Percentiles rank a stretch among this genome's conserved stretches.
Conservation (phyloP, 352 stramenopile species). For the Phytophthora citricola region DNA sequence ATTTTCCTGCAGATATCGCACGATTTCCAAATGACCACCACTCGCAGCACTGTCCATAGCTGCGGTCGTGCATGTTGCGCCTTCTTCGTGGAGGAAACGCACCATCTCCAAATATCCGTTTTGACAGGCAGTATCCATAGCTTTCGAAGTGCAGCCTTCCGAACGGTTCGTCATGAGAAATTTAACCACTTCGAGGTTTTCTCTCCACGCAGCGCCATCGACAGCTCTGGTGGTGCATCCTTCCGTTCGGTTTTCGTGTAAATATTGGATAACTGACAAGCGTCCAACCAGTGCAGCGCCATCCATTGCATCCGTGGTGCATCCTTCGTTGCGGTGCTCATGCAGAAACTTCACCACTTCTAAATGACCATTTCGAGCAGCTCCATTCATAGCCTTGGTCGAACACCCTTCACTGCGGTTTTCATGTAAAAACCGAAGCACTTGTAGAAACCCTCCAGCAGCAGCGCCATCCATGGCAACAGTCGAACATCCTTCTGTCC, state of each 20-base stretch:
- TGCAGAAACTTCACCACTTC: slow-evolving; percentile 41
- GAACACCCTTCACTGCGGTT: slow-evolving; percentile 39
- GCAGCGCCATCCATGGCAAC: slow-evolving; percentile 47
- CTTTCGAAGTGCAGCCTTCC: slow-evolving; percentile 42
- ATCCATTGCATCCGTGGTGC: slow-evolving; percentile 46
- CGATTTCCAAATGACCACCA: slow-evolving; percentile 36
- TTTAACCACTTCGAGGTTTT: slow-evolving; percentile 41
- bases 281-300: slow-evolving; percentile 41
- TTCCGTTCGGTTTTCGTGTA: slow-evolving; percentile 40
- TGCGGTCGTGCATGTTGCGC: slow-evolving; percentile 23
- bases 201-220: slow-evolving; percentile 42
- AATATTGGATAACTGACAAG: slow-evolving; percentile 39
- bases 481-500: slow-evolving; percentile 37
- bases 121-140: slow-evolving; percentile 40
- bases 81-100: slow-evolving; percentile 32
- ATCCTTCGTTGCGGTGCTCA: slow-evolving; percentile 36
- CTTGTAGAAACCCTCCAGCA: slow-evolving; percentile 31
- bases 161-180: slow-evolving; percentile 38
- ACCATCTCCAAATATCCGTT: slow-evolving; percentile 41
- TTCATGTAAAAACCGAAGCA: slow-evolving; percentile 44
- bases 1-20: slow-evolving; percentile 42
- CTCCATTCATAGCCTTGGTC: slow-evolving; percentile 43
- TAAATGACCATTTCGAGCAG: slow-evolving; percentile 37
- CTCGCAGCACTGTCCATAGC: slow-evolving; percentile 48
- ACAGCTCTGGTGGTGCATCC: slow-evolving; percentile 42